Base-by-base conservation (phyloP, 1,284 basidiomycete species). In the Puccinia novopanici region DNA sequence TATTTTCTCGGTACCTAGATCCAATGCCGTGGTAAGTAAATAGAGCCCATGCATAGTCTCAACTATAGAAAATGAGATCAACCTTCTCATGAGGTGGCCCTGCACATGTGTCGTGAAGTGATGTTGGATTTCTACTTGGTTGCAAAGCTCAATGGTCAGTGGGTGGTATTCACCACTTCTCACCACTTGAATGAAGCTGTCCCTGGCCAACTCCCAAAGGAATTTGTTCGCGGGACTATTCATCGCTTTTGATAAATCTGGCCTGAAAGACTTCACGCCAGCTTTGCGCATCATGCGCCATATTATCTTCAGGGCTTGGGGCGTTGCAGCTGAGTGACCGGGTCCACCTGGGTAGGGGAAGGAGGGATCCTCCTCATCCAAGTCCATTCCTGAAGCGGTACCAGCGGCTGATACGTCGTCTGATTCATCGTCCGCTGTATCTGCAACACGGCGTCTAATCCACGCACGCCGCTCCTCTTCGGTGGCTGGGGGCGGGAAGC, bases 311-410 rank as follows among this genome's bases (percentile, higher is more conserved):
- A n/a, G n/a, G n/a, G n/a, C n/a, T n/a, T n/a, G n/a, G n/a, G n/a
- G n/a, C n/a, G n/a, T n/a, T n/a, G n/a, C n/a, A n/a, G n/a, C n/a
- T n/a, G n/a, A n/a, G n/a, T n/a, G n/a, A n/a, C n/a, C n/a, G n/a
- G n/a, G n/a, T n/a, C n/a, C n/a, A n/a, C n/a, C n/a, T n/a, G n/a
- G 45, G 52, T 54, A 77, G 0, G 75, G 75, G 48, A 68, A 77
- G 17, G 22, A 19, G 0, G 59, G 75, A 42, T 77, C 45, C 3
- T 12, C 9, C 2, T 45, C 65, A 45, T 67, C 52, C 48, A 54
- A 12, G 19, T 54, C 52, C 50, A 54, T 72, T 4, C 8, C 65
- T 8, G 40, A 6, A 5, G 3, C 61, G n/a, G 3, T 34, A 37
- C 15, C 15, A 12, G 34, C 3, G 34, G 17, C 13, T 27, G 48